Evolutionary conservation across 768 basidiomycete genomes (phyloP), one percentile per base, ranked within the genome.

Genomic region (Clavulina sp.): DNA sequence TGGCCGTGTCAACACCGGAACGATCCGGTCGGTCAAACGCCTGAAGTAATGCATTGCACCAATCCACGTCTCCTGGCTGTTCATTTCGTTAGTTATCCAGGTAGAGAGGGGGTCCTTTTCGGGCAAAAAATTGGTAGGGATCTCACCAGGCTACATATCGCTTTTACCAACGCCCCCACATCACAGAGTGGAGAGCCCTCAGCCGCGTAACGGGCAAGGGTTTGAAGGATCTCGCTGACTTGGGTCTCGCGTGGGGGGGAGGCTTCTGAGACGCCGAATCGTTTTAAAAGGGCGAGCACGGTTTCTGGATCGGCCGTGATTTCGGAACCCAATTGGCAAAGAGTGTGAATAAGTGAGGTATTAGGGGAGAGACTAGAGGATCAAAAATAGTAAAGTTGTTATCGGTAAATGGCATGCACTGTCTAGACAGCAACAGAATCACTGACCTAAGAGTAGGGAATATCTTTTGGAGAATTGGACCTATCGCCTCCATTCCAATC

Each of bases 21-120:
- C 87, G 77, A 62, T 85, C 80, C 4, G 81, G 72, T 65, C 78
- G 73, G 69, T 97, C 93, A 60, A 93, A 93, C 3, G 83, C 76
- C 56, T 78, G 77, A 61, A 96, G 80, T 55, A 88, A 24, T 9
- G 26, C 77, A 52, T 70, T 75, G 30, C 86, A 72, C 86, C 88
- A 93, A 59, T 84, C 76, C 50, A 92, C 64, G 28, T 70, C 68
- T 48, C 71, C 72, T 58, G 75, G 73, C 85, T 88, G 53, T 13
- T 30, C n/a, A n/a, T n/a, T n/a, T 4, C 2, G 13, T 19, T 55
- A 49, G 55, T 48, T 55, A 26, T 18, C 58, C n/a, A 55, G 46
- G 21, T 57, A 46, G 60, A 51, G 54, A 59, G 23, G 29, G 33
- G 30, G 24, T 29, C 26, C 44, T 5, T 21, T 44, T 32, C 18